Evolutionary conservation across 345 rosid genomes (phyloP).

Genomic region (Rubroshorea leprosula): DNA sequence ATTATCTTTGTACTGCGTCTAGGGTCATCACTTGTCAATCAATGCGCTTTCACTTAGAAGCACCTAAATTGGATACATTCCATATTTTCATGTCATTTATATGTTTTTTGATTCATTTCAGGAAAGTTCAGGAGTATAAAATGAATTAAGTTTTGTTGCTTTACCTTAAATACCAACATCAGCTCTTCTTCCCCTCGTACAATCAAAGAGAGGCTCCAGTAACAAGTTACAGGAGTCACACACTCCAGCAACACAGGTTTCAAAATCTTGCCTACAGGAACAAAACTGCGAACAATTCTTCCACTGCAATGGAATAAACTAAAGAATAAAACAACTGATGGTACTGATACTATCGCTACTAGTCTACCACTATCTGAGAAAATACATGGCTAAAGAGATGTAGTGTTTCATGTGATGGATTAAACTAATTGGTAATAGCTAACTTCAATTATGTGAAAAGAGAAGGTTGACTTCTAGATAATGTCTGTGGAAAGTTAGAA

Average conservation of each 20-base stretch:
- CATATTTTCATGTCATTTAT: too few species aligned
- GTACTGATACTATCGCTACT: too few species aligned
- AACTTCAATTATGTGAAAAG: too few species aligned
- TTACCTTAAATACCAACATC: conserved; percentile 69
- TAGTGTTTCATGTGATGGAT: too few species aligned
- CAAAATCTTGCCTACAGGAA: conserved; percentile 63
- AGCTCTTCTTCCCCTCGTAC: conserved; percentile 58
- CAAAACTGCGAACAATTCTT: conserved; percentile 45
- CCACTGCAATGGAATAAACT: conserved; percentile 45
- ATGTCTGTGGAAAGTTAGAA: not conserved
- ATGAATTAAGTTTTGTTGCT: not conserved
- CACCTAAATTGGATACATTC: not conserved
- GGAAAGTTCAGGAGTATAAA: not conserved
- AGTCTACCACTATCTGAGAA: too few species aligned
- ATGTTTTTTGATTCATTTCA: too few species aligned
- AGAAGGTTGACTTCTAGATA: too few species aligned
- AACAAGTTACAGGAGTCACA: conserved; percentile 75
- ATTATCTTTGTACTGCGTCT: too few species aligned
- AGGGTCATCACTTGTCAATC: not conserved
- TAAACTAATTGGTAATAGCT: too few species aligned
- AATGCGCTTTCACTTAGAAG: not conserved
- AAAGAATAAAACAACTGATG: not conserved
- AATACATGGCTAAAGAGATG: too few species aligned
- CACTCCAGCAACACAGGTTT: conserved; percentile 76
- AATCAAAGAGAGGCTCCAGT: conserved; percentile 72